phyloP scores from a whole-genome alignment of 2,329 filamentous ascomycete genomes.

The Fusarium circinatum region DNA sequence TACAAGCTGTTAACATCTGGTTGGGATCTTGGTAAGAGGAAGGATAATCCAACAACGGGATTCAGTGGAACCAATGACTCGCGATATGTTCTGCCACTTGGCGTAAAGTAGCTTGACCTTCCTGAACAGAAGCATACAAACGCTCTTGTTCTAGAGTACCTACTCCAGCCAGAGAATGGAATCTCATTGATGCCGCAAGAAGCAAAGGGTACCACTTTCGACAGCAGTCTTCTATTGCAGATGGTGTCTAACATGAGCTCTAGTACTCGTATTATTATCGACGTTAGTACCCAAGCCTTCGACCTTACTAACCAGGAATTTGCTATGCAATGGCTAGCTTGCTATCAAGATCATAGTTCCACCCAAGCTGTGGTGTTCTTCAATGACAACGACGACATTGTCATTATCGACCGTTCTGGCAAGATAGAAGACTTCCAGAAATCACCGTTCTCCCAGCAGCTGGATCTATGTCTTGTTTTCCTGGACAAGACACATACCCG shows the following conservation, averaged over 20 bases:
- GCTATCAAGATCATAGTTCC: not conserved
- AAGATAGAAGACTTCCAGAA: conserved; percentile 60
- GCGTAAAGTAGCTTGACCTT: conserved; percentile 66
- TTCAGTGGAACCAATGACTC: conserved; percentile 79
- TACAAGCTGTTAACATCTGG: conserved; percentile 72
- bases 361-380: conserved; percentile 64
- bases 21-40: conserved; percentile 69
- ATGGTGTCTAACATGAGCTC: conserved; percentile 51
- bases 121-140: conserved; percentile 70
- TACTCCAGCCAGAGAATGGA: conserved; percentile 65
- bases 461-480: conserved; percentile 71
- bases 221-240: conserved; percentile 56
- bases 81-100: conserved; percentile 64
- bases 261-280: conserved; percentile 65
- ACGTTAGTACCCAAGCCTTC: conserved; percentile 76
- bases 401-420: conserved; percentile 61
- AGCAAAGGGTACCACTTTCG: not conserved
- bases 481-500: conserved; percentile 77
- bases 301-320: conserved; percentile 69
- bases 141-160: conserved; percentile 68
- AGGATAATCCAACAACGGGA: conserved; percentile 64
- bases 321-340: conserved; percentile 62
- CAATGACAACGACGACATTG: conserved; percentile 63
- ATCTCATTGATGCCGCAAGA: conserved; percentile 11
- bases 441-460: conserved; percentile 66